phyloP scores from a whole-genome alignment of 148 eudicot genomes.

The Selenicereus undatus region DNA sequence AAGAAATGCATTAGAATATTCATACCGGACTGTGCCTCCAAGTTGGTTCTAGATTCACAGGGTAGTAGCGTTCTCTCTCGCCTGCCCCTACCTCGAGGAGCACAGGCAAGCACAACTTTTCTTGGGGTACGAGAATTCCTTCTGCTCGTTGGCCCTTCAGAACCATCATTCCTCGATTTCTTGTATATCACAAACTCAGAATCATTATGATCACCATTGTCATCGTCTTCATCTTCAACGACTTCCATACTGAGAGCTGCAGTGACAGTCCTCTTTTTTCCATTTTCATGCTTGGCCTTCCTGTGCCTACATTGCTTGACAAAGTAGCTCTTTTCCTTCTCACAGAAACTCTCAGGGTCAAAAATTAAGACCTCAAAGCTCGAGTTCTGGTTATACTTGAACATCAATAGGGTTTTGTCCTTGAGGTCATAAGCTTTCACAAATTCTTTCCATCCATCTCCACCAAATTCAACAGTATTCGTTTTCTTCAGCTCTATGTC shows the following conservation, averaged over 20 bases:
- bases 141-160: neutral
- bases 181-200: slow-evolving; percentile 8
- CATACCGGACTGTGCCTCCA: slow-evolving; percentile 17
- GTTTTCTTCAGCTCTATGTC: slow-evolving; percentile 29
- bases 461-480: slow-evolving; percentile 26
- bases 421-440: slow-evolving; percentile 37
- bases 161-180: neutral
- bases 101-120: neutral
- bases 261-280: slow-evolving; percentile 15
- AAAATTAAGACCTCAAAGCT: slow-evolving; percentile 49
- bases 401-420: slow-evolving; percentile 36
- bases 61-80: neutral
- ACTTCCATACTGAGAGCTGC: slow-evolving; percentile 25
- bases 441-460: slow-evolving; percentile 49
- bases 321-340: slow-evolving; percentile 49
- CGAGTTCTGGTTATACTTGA: slow-evolving; percentile 37
- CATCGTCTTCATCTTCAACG: slow-evolving; percentile 21
- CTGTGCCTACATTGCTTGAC: slow-evolving; percentile 30
- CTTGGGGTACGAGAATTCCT: neutral
- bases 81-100: neutral
- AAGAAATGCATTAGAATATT: neutral
- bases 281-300: slow-evolving; percentile 5
- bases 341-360: slow-evolving; percentile 41
- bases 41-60: neutral
- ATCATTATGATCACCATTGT: neutral